A percentile compares a stretch with the other conserved stretches of the same genome.
Conservation (phyloP, 2,329 filamentous ascomycete genomes). For the Lachnellula cervina region DNA sequence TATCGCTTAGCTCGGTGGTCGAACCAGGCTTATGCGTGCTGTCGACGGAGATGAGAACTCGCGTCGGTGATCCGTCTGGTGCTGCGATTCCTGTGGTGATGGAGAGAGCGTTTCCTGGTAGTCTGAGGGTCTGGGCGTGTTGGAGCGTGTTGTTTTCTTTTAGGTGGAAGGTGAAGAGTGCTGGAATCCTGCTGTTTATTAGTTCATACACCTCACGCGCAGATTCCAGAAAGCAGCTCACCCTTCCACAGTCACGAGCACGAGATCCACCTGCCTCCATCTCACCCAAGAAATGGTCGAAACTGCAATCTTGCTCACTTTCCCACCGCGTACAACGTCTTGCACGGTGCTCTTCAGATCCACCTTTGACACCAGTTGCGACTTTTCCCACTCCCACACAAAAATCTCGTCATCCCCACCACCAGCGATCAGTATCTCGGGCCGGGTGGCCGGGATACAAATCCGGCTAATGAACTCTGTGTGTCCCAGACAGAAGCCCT, state of each 20-base stretch:
- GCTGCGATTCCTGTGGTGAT: slow-evolving; percentile 6
- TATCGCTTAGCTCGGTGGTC: slow-evolving; percentile 34
- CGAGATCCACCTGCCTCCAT: slow-evolving; percentile 33
- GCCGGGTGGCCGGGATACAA: slow-evolving; percentile 53
- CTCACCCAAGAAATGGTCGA: slow-evolving; percentile 29
- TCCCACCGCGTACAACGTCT: slow-evolving; percentile 32
- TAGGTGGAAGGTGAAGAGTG: slow-evolving; percentile 62
- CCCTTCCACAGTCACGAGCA: slow-evolving; percentile 56
- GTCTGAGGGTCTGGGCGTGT: slow-evolving; percentile 45
- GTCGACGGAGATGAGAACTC: slow-evolving; percentile 48
- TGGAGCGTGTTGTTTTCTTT: slow-evolving; percentile 44
- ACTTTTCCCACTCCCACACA: slow-evolving; percentile 70
- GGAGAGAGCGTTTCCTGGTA: slow-evolving; percentile 56
- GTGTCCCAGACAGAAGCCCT: slow-evolving; percentile 85
- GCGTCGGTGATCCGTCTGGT: slow-evolving; percentile 26
- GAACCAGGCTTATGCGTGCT: slow-evolving; percentile 46
- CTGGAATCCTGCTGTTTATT: slow-evolving; percentile 44
- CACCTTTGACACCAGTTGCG: slow-evolving; percentile 47
- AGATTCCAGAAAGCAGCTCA: slow-evolving; percentile 33
- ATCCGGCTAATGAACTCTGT: slow-evolving; percentile 77
- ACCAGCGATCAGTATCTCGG: slow-evolving; percentile 71
- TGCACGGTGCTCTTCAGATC: slow-evolving; percentile 47
- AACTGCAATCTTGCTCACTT: slow-evolving; percentile 33
- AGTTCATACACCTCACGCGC: slow-evolving; percentile 6
- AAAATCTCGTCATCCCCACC: slow-evolving; percentile 78